A percentile compares a stretch with the other conserved stretches of the same genome.
Conservation (phyloP, 768 basidiomycete species). For the Boletus vinaceobasis region DNA sequence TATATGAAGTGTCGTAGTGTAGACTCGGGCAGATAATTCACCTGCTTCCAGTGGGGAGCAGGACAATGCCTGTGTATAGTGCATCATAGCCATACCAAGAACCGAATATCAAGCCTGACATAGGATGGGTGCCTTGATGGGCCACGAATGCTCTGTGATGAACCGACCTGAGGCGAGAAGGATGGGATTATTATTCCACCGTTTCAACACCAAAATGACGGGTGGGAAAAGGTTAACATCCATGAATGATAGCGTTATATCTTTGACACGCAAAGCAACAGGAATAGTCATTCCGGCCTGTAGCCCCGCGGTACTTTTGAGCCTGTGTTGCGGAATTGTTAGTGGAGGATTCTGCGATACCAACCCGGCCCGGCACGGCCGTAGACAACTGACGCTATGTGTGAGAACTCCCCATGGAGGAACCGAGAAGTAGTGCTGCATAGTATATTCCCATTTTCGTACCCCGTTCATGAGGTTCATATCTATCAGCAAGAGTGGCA, state of each 20-base stretch:
- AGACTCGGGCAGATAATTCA: constrained; percentile 23
- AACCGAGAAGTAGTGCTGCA: constrained; percentile 73
- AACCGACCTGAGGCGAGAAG: constrained; percentile 35
- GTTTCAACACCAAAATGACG: constrained; percentile 52
- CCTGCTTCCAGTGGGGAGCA: constrained; percentile 72
- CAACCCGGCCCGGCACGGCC: not conserved
- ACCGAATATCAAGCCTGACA: constrained; percentile 65
- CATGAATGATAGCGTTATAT: constrained; percentile 52
- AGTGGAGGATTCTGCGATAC: not conserved
- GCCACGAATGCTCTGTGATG: not conserved
- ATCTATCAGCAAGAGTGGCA: constrained; percentile 77
- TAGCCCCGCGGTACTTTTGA: not conserved
- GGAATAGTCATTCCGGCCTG: constrained; percentile 4
- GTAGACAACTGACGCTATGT: constrained; percentile 30
- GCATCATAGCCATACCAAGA: constrained; percentile 65
- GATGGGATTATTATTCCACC: constrained; percentile 65
- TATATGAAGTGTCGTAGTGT: not conserved
- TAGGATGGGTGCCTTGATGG: not conserved
- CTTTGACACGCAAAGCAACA: constrained; percentile 11
- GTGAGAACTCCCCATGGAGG: constrained; percentile 63
- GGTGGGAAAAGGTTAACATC: constrained; percentile 75
- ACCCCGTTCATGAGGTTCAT: constrained; percentile 75
- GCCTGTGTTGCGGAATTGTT: constrained; percentile 11
- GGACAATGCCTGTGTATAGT: constrained; percentile 70
- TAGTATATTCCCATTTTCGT: constrained; percentile 83